These are phyloP conservation scores for Lasiodiplodia sp. DNA, from an alignment of 2,329 filamentous ascomycete species.

Conservation along the genomic window DNA sequence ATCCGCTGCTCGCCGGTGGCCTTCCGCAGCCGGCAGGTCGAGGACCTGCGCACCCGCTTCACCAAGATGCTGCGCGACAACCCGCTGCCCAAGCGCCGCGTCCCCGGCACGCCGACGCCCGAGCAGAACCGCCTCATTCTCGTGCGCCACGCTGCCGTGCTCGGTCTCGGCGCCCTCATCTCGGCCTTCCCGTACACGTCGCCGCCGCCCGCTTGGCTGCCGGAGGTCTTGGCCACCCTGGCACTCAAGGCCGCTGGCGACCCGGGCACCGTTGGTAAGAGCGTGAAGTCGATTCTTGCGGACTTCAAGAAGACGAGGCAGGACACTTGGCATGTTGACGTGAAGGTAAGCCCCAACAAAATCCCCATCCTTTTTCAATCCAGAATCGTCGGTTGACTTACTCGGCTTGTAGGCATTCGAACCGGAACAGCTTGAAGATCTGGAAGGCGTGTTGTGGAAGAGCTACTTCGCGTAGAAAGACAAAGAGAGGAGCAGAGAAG, in stretches of 20 bases:
- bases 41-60: conserved; percentile 79
- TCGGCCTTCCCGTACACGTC: conserved; percentile 97
- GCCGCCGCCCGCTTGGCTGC: conserved; percentile 92
- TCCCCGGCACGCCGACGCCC: conserved; percentile 71
- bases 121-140: conserved; percentile 80
- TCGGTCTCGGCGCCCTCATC: conserved; percentile 88
- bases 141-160: conserved; percentile 84
- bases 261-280: conserved; percentile 90
- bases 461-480: conserved; percentile 87
- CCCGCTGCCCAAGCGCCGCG: conserved; percentile 77
- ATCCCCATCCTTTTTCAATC: background rate
- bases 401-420: conserved; percentile 71
- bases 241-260: conserved; percentile 87
- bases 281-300: conserved; percentile 89
- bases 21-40: conserved; percentile 80
- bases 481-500: background rate
- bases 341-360: conserved; percentile 73
- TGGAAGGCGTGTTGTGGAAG: conserved; percentile 98
- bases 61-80: conserved; percentile 79
- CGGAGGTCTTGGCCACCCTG: conserved; percentile 84
- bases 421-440: conserved; percentile 88
- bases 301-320: conserved; percentile 99
- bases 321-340: conserved; percentile 97
- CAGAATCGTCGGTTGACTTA: background rate
- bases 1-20: conserved; percentile 88